phyloP scores from a whole-genome alignment of 345 rosid species.

The Sapria himalayana region DNA sequence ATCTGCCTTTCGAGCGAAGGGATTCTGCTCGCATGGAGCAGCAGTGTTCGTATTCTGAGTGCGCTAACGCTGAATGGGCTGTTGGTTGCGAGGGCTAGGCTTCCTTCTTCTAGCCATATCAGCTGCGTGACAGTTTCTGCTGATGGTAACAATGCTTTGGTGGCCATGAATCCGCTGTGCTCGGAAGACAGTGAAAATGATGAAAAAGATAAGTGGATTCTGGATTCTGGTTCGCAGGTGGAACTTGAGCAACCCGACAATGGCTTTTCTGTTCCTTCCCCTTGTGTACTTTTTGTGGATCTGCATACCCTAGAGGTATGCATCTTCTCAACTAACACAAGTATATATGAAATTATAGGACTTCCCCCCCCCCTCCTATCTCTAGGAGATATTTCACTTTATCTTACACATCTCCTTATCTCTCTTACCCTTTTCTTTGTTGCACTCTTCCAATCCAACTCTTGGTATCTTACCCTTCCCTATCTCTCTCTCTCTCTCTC shows the following conservation, averaged over 20 bases:
- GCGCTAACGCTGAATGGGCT: constrained; percentile 64
- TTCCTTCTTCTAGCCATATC: constrained; percentile 40
- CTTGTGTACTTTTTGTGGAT: constrained; percentile 73
- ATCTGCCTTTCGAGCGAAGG: constrained; percentile 75
- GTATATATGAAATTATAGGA: too few relatives aligned
- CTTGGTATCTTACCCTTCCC: too few relatives aligned
- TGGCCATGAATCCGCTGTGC: constrained; percentile 47
- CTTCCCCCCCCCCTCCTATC: too few relatives aligned
- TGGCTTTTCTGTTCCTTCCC: constrained; percentile 33
- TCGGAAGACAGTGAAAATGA: constrained; percentile 11
- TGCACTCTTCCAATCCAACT: too few relatives aligned
- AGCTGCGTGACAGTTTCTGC: constrained; percentile 74
- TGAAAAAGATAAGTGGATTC: constrained; percentile 16
- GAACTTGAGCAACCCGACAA: constrained; percentile 16
- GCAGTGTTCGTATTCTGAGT: constrained; percentile 29
- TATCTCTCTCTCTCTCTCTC: too few relatives aligned
- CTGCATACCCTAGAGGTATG: constrained; percentile 59
- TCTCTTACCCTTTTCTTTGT: too few relatives aligned
- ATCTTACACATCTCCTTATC: too few relatives aligned
- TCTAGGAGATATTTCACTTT: too few relatives aligned
- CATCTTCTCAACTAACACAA: too few relatives aligned
- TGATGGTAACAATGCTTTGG: constrained; percentile 57
- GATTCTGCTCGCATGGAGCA: constrained; percentile 62
- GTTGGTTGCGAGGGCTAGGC: constrained; percentile 35
- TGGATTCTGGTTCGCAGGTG: constrained; percentile 23